A percentile compares a stretch with the other conserved stretches of the same genome.
Conservation (phyloP, 345 rosid genomes). For the Citropsis articulata region DNA sequence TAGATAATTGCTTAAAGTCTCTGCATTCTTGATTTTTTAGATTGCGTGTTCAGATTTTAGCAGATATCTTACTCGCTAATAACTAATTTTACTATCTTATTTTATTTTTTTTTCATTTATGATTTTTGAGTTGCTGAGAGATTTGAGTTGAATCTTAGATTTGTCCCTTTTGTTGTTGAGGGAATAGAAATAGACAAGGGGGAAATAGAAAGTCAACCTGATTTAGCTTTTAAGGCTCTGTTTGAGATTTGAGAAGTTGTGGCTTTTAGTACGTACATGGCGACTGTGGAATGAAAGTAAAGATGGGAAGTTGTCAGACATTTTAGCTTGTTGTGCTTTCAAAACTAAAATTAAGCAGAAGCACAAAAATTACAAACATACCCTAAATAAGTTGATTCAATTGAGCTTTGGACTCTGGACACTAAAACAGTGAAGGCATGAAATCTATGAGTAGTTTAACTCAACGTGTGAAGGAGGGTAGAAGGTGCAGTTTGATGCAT, state of each 20-base stretch:
- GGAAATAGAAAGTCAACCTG: too few relatives aligned
- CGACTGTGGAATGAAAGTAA: too few relatives aligned
- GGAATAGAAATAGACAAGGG: too few relatives aligned
- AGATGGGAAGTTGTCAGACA: too few relatives aligned
- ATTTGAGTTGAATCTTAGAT: constrained; percentile 1
- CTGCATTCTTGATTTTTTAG: constrained; percentile 7
- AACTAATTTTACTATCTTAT: neutral
- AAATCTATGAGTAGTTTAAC: neutral
- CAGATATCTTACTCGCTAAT: constrained; percentile 10
- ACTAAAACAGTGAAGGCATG: neutral
- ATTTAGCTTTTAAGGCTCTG: too few relatives aligned
- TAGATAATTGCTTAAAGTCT: neutral
- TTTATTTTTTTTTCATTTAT: neutral
- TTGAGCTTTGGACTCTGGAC: neutral
- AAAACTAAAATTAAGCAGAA: too few relatives aligned
- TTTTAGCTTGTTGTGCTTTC: too few relatives aligned
- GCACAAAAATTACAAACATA: too few relatives aligned
- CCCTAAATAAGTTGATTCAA: neutral
- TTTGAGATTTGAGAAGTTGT: too few relatives aligned
- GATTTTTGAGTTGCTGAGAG: neutral
- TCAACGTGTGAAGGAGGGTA: neutral
- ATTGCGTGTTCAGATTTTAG: constrained; percentile 13
- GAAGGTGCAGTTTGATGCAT: neutral
- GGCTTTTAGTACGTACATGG: too few relatives aligned
- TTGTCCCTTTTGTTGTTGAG: neutral